phyloP scores from a whole-genome alignment of 345 rosid species.

The Eucalyptus urophylla region DNA sequence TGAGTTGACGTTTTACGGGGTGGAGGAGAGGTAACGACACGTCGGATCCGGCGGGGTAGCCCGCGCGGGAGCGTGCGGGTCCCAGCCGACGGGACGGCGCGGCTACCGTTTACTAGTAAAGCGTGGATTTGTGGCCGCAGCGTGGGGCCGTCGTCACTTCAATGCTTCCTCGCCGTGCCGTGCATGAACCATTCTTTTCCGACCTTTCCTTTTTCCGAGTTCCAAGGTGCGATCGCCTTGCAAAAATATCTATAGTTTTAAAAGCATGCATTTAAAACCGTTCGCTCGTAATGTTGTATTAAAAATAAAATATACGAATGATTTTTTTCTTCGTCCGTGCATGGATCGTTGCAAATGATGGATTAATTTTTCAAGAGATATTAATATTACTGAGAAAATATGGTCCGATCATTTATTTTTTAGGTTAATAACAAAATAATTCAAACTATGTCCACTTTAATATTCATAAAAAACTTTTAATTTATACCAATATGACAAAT shows the following conservation, averaged over 20 bases:
- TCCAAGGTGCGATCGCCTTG: neutral
- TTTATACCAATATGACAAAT: no score
- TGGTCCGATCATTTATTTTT: no score
- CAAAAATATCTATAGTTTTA: neutral
- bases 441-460: fast-evolving
- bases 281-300: neutral
- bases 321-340: no score
- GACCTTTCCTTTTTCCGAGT: neutral
- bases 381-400: no score
- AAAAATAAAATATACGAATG: no score
- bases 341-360: neutral
- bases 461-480: no score
- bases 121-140: neutral
- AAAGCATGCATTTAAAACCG: neutral
- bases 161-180: neutral
- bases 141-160: neutral
- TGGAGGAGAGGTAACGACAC: neutral
- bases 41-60: neutral
- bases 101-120: neutral
- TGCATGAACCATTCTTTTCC: neutral
- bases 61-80: neutral
- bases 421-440: no score
- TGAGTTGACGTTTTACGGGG: neutral
- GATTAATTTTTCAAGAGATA: neutral
- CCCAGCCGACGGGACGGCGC: neutral